Conservation (phyloP, 2,329 filamentous ascomycete species). For the Trichoderma citrinoviride region DNA sequence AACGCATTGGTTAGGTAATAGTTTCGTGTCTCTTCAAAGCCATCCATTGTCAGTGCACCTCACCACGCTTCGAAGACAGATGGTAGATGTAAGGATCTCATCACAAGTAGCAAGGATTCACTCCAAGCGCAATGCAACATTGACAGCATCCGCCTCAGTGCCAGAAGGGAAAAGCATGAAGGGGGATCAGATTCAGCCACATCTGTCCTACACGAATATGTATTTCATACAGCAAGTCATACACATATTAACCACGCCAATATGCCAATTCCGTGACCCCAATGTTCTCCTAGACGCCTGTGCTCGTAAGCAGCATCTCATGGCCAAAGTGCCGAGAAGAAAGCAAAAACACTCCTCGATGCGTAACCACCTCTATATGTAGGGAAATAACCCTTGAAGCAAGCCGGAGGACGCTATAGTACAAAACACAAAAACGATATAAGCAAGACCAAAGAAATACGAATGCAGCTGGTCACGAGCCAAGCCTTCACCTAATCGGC, state of each 20-base stretch:
- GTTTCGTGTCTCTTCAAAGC: too few relatives aligned
- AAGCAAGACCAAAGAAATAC: neutral
- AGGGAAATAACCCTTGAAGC: neutral
- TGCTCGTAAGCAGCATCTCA: neutral
- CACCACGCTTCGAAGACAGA: too few relatives aligned
- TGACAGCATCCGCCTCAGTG: too few relatives aligned
- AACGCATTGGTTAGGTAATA: too few relatives aligned
- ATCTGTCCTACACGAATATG: neutral
- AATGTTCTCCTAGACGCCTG: constrained; percentile 17
- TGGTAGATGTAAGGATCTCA: too few relatives aligned
- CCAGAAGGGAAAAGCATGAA: neutral
- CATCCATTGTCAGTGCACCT: too few relatives aligned
- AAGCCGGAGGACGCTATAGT: neutral
- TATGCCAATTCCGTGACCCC: neutral
- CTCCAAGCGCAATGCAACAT: too few relatives aligned
- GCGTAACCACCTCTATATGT: neutral
- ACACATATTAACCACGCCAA: neutral
- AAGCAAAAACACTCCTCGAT: neutral
- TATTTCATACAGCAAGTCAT: constrained; percentile 20
- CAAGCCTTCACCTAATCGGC: constrained; percentile 32
- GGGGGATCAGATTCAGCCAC: neutral
- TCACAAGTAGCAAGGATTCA: too few relatives aligned
- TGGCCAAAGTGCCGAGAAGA: neutral
- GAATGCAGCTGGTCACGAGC: neutral
- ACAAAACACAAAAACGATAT: neutral